Evolutionary conservation across 192 early-diverging fungal species (phyloP).

Genomic region (Chytriomyces hyalinus): DNA sequence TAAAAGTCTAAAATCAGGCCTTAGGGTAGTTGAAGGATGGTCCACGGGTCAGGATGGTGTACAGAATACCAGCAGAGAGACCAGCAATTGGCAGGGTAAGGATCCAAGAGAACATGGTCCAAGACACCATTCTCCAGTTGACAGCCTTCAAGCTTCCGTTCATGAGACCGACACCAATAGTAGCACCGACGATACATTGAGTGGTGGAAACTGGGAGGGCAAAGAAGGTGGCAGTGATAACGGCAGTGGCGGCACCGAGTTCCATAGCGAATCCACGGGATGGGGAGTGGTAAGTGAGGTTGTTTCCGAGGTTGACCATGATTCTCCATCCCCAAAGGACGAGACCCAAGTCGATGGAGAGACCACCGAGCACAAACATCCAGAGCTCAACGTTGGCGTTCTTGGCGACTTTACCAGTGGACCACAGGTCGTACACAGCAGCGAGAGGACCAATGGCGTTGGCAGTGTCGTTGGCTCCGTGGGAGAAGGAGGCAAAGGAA

Average conservation of each 20-base stretch:
- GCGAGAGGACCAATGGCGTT: slow-evolving; percentile 84
- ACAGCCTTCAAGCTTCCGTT: slow-evolving; percentile 59
- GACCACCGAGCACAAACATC: slow-evolving; percentile 75
- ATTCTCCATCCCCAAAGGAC: slow-evolving; percentile 76
- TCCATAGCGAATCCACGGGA: slow-evolving; percentile 81
- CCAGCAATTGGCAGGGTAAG: slow-evolving; percentile 77
- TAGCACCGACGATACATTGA: slow-evolving; percentile 82
- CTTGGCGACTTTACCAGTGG: slow-evolving; percentile 51
- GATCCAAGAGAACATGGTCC: slow-evolving; percentile 69
- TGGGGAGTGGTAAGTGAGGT: slow-evolving; percentile 81
- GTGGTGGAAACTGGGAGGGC: slow-evolving; percentile 82
- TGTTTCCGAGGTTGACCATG: slow-evolving; percentile 82
- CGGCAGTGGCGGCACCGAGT: slow-evolving; percentile 76
- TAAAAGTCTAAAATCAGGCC: too few relatives aligned
- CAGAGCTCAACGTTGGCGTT: slow-evolving; percentile 73
- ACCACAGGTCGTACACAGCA: slow-evolving; percentile 76
- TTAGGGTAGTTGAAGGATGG: slow-evolving; percentile 36
- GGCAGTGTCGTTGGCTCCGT: slow-evolving; percentile 86
- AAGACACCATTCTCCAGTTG: slow-evolving; percentile 62
- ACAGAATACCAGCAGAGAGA: slow-evolving; percentile 67
- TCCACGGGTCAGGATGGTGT: slow-evolving; percentile 65
- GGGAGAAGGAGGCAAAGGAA: slow-evolving; percentile 81
- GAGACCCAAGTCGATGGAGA: slow-evolving; percentile 78
- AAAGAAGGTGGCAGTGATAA: slow-evolving; percentile 80
- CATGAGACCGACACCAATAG: slow-evolving; percentile 74